Conservation (phyloP, 1,284 basidiomycete species). For the Gymnopus androsaceus region DNA sequence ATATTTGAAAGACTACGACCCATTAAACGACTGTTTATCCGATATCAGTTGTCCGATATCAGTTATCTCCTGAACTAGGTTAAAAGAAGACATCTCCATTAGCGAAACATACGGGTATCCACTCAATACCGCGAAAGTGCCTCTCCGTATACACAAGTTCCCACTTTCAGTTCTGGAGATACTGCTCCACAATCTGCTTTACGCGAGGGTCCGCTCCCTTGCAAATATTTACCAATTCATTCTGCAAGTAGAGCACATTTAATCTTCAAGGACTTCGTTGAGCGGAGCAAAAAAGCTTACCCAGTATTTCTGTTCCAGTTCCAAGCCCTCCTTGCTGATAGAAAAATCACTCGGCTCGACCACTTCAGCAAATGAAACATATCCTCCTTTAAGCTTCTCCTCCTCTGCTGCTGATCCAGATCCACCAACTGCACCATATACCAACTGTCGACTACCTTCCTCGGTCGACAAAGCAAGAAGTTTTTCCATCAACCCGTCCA, state of each 20-base stretch:
- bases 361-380: constrained; percentile 6
- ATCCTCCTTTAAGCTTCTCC: constrained; percentile 14
- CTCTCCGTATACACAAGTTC: too few species aligned
- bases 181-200: neutral
- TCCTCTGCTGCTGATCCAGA: constrained; percentile 4
- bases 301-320: constrained; percentile 15
- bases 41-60: too few species aligned
- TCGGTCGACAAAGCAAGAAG: constrained; percentile 13
- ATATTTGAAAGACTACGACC: too few species aligned
- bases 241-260: neutral
- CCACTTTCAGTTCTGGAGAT: neutral
- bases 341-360: constrained; percentile 18
- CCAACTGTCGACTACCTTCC: constrained; percentile 17
- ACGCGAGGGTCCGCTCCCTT: neutral
- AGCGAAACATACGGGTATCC: too few species aligned
- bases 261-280: neutral
- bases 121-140: too few species aligned
- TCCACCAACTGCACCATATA: constrained; percentile 17
- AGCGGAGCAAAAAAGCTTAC: constrained; percentile 1
- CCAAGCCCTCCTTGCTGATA: constrained; percentile 6
- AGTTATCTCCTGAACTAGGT: too few species aligned
- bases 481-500: constrained; percentile 26
- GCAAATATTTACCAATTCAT: neutral
- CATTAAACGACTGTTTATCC: too few species aligned
- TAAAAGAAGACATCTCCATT: too few species aligned